These are phyloP conservation scores for Lasiosphaeria ovina DNA, from an alignment of 495 filamentous ascomycete genomes.

Conservation along the genomic window DNA sequence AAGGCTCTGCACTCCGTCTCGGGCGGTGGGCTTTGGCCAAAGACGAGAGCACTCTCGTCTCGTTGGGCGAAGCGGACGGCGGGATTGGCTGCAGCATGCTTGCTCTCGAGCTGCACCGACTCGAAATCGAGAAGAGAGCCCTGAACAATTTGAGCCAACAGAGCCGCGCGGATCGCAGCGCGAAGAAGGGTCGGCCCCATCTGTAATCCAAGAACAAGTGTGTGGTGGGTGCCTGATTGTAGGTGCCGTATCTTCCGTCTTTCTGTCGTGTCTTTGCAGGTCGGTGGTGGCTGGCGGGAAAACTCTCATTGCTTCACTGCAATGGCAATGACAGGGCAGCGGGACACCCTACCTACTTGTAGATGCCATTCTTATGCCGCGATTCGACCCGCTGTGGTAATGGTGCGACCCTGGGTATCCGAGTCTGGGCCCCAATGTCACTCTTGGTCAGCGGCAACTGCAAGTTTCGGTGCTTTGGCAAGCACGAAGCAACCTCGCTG, in stretches of 20 bases:
- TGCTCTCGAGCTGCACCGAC: constrained; percentile 31
- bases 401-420: too few relatives aligned
- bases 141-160: neutral
- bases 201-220: neutral
- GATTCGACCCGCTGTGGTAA: too few relatives aligned
- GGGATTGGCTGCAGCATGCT: constrained; percentile 29
- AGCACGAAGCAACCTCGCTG: too few relatives aligned
- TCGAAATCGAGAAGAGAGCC: constrained; percentile 25
- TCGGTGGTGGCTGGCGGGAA: too few relatives aligned
- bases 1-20: constrained; percentile 45
- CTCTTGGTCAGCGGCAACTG: too few relatives aligned
- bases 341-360: too few relatives aligned
- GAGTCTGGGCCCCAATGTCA: too few relatives aligned
- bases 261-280: neutral
- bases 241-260: neutral
- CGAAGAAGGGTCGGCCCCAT: neutral
- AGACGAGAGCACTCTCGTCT: neutral
- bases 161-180: neutral
- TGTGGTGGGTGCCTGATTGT: neutral
- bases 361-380: too few relatives aligned
- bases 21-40: neutral
- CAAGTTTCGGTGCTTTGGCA: too few relatives aligned
- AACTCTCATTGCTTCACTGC: too few relatives aligned
- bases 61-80: constrained; percentile 29
- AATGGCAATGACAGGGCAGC: too few relatives aligned